Percentiles rank a stretch among this genome's conserved stretches.
Evolutionary conservation across 2,329 filamentous ascomycete genomes (phyloP).

Genomic region (Epichloe brachyelytri): DNA sequence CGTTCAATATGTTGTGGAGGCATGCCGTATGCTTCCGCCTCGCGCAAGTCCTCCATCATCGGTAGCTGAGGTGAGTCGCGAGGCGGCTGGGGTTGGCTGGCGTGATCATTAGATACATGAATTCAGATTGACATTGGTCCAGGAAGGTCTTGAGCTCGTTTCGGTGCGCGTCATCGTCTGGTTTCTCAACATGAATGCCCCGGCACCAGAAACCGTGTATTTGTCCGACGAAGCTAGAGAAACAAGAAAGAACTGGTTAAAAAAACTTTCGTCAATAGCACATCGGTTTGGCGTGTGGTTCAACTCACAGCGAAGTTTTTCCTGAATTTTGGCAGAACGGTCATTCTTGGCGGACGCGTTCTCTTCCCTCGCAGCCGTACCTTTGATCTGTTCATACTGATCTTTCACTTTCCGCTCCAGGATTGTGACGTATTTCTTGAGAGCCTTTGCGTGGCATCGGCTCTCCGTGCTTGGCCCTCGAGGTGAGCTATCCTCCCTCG

Average conservation of each 20-base stretch:
- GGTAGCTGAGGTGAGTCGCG: slow-evolving; percentile 47
- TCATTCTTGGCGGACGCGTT: slow-evolving; percentile 35
- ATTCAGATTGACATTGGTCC: slow-evolving; percentile 52
- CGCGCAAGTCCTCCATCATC: slow-evolving; percentile 45
- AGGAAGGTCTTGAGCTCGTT: slow-evolving; percentile 47
- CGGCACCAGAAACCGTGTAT: slow-evolving; percentile 28
- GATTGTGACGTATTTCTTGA: slow-evolving; percentile 83
- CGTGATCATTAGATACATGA: slow-evolving; percentile 55
- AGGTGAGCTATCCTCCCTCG: slow-evolving; percentile 90
- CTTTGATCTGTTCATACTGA: slow-evolving; percentile 59
- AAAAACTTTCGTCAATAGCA: background rate
- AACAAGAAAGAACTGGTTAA: background rate
- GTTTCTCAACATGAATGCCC: slow-evolving; percentile 33
- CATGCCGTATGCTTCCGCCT: slow-evolving; percentile 38
- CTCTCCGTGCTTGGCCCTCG: slow-evolving; percentile 77
- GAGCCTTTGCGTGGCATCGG: slow-evolving; percentile 75
- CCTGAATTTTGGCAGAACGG: slow-evolving; percentile 39
- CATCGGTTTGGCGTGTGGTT: background rate
- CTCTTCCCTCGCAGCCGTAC: slow-evolving; percentile 24
- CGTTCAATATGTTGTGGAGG: slow-evolving; percentile 31
- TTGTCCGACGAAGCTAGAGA: slow-evolving; percentile 30
- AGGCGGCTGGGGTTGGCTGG: slow-evolving; percentile 52
- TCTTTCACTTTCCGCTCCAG: slow-evolving; percentile 80
- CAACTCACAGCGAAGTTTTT: slow-evolving; percentile 39
- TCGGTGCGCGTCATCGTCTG: slow-evolving; percentile 37